phyloP scores from a whole-genome alignment of 2,329 filamentous ascomycete genomes.

The Alternaria rosae region DNA sequence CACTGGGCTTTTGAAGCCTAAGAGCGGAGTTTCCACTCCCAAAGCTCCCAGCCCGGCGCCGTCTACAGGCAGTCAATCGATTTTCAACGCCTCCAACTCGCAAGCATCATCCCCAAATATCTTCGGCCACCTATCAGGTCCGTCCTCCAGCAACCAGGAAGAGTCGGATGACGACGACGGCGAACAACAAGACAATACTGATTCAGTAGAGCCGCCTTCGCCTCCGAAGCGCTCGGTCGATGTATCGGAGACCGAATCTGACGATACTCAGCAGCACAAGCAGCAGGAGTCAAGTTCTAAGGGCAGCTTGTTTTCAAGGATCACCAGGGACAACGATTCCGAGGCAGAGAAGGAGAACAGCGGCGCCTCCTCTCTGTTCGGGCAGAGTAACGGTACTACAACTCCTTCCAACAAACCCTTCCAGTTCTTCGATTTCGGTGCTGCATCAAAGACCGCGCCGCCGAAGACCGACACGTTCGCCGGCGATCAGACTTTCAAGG shows the following conservation, averaged over 20 bases:
- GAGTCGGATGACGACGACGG: slow-evolving; percentile 37
- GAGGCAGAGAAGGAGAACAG: slow-evolving; percentile 35
- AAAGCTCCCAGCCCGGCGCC: slow-evolving; percentile 40
- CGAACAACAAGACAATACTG: slow-evolving; percentile 20
- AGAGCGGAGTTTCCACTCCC: slow-evolving; percentile 33
- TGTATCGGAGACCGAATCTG: slow-evolving; percentile 35
- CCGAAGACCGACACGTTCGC: slow-evolving; percentile 39
- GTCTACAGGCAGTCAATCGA: slow-evolving; percentile 41
- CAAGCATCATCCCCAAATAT: slow-evolving; percentile 37
- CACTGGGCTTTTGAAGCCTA: slow-evolving; percentile 26
- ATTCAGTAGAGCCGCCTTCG: slow-evolving; percentile 26
- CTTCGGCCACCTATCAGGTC: slow-evolving; percentile 45
- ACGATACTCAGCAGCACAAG: slow-evolving; percentile 32
- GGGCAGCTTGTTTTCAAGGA: slow-evolving; percentile 39
- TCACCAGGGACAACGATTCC: slow-evolving; percentile 32
- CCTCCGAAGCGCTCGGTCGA: slow-evolving; percentile 34
- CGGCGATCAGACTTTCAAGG: slow-evolving; percentile 49
- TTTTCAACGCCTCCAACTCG: slow-evolving; percentile 39
- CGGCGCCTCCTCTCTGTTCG: slow-evolving; percentile 19
- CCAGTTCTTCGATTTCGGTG: slow-evolving; percentile 40
- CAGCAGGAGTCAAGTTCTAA: slow-evolving; percentile 23
- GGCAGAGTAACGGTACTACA: slow-evolving; percentile 33
- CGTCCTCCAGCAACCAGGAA: slow-evolving; percentile 41
- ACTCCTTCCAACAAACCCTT: slow-evolving; percentile 39
- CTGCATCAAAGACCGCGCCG: slow-evolving; percentile 37